A percentile compares a stretch with the other conserved stretches of the same genome.
These are phyloP conservation scores for Tanacetum coccineum DNA, from an alignment of 129 eudicot genomes.

Conservation along the genomic window DNA sequence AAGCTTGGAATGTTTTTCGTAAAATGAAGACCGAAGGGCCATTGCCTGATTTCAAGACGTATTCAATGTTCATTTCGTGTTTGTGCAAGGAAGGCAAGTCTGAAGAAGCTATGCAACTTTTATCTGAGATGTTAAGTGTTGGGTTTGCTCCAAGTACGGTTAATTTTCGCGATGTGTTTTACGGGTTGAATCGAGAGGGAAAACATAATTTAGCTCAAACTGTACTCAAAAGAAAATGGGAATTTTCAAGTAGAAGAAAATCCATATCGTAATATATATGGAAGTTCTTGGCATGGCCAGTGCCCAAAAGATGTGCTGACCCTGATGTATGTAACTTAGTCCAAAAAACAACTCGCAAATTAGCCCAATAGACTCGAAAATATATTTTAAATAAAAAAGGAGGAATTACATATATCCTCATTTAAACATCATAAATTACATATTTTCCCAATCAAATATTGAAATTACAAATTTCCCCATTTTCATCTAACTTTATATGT, in stretches of 20 bases:
- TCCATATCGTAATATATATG: conserved; percentile 6
- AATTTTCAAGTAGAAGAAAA: conserved; percentile 47
- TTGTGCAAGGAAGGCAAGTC: conserved; percentile 66
- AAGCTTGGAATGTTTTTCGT: conserved; percentile 56
- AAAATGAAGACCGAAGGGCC: conserved; percentile 65
- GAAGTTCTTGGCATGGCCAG: not conserved
- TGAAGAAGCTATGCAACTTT: conserved; percentile 63
- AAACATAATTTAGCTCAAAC: conserved; percentile 56
- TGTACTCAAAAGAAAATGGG: conserved; percentile 50
- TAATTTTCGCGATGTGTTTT: conserved; percentile 58
- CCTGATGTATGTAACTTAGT: too few species aligned
- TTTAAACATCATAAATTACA: too few species aligned
- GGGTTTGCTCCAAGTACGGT: conserved; percentile 78
- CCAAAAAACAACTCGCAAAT: too few species aligned
- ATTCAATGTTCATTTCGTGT: conserved; percentile 66
- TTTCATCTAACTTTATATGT: too few species aligned
- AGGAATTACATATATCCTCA: too few species aligned
- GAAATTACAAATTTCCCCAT: too few species aligned
- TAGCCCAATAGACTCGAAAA: too few species aligned
- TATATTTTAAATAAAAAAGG: too few species aligned
- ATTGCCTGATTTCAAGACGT: conserved; percentile 73
- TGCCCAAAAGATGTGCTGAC: too few species aligned
- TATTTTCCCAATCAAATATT: too few species aligned
- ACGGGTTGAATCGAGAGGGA: conserved; percentile 85
- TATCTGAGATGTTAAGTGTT: conserved; percentile 60